Conservation (phyloP, 2,329 filamentous ascomycete species). For the Trichophyton simii region DNA sequence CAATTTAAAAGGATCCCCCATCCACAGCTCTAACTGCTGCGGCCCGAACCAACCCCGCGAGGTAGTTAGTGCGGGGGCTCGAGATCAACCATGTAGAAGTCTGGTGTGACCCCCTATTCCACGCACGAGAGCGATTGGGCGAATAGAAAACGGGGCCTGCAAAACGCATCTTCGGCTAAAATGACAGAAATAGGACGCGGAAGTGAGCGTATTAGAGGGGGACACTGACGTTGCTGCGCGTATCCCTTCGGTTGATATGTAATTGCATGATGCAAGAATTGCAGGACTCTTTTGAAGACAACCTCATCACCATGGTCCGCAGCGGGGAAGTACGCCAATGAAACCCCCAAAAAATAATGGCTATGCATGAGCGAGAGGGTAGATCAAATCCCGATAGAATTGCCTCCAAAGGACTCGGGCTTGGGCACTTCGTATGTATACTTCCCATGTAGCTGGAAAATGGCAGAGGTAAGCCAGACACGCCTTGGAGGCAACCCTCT, state of each 20-base stretch:
- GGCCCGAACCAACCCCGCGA: not conserved
- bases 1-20: not conserved
- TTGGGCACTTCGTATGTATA: not conserved
- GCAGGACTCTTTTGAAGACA: not conserved
- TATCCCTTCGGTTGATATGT: not conserved
- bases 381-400: not conserved
- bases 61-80: not conserved
- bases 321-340: not conserved
- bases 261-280: not conserved
- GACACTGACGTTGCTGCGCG: not conserved
- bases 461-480: not conserved
- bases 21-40: not conserved
- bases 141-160: not conserved
- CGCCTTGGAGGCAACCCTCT: not conserved
- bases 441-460: not conserved
- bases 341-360: not conserved
- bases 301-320: not conserved
- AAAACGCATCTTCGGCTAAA: not conserved
- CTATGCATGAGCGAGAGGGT: not conserved
- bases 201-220: not conserved
- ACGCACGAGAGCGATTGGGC: not conserved
- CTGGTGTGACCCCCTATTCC: not conserved
- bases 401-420: not conserved
- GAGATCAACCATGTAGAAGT: not conserved
- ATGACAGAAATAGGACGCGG: not conserved